A percentile compares a stretch with the other conserved stretches of the same genome.
Conservation (phyloP, 805 yeast species). For the Candida saitoana region DNA sequence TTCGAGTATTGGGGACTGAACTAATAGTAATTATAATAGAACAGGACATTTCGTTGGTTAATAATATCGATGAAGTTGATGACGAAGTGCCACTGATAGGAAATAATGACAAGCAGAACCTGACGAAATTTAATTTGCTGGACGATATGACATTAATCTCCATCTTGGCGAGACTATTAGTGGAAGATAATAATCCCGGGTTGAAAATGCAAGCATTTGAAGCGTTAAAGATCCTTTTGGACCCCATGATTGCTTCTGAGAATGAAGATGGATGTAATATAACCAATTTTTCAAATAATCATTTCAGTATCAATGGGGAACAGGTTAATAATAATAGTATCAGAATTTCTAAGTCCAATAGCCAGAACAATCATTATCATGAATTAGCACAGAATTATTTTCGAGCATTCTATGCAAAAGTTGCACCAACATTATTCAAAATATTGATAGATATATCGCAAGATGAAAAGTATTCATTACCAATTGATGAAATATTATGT, state of each 20-base stretch:
- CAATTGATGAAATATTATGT: constrained; percentile 40
- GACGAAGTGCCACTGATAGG: constrained; percentile 4
- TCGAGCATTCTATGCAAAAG: constrained; percentile 55
- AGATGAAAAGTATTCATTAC: constrained; percentile 6
- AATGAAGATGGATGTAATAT: constrained; percentile 5
- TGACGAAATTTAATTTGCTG: constrained; percentile 31
- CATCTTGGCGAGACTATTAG: constrained; percentile 54
- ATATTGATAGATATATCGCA: constrained; percentile 39
- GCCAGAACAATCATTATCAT: constrained; percentile 7
- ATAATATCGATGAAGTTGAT: constrained; percentile 6
- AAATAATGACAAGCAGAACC: constrained; percentile 7
- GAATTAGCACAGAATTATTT: constrained; percentile 37
- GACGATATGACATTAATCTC: constrained; percentile 57
- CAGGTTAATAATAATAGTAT: neutral
- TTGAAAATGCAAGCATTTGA: constrained; percentile 79
- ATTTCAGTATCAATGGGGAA: neutral
- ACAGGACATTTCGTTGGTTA: constrained; percentile 68
- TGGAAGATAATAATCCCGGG: constrained; percentile 64
- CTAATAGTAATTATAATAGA: constrained; percentile 76
- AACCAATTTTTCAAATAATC: neutral
- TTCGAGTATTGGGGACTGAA: constrained; percentile 74
- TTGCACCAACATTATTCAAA: constrained; percentile 55
- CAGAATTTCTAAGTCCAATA: constrained; percentile 3
- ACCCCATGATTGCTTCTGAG: constrained; percentile 43
- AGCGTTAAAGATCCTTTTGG: constrained; percentile 71